Base-by-base conservation (phyloP, 1,284 basidiomycete species). In the Porodaedalea pini region DNA sequence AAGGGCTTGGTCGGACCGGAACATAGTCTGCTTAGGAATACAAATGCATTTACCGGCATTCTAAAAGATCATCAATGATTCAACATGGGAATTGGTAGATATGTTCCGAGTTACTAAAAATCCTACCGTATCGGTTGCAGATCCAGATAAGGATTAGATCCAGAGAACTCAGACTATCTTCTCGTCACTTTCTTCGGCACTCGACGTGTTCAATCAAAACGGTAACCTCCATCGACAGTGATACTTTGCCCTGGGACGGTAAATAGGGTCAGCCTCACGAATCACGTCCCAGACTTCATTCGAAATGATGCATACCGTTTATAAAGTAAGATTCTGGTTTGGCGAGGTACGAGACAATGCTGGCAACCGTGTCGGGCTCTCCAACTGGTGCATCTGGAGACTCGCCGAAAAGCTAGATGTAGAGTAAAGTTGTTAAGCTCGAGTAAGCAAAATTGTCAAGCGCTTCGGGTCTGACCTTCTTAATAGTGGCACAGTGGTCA, bases 291-390 rank as follows among this genome's bases (percentile, higher is more conserved):
- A 11, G 10, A 31, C 10, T 6, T 27, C 13, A 29, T 27, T 6
- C 27, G 5, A 29, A 15, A 31, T 29, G 25, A 11, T 3, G 31
- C 41, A 2, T 29, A 31, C 52, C 52, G 7, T 37, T 54, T 39
- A 54, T 51, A 25, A 57, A 57, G n/a, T 51, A 34, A 8, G 56
- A 36, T 19, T 57, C 56, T 21, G 56, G 56, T 21, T 51, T 57
- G 37, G 23, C 44, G 10, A 57, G 13, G 36, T 51, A 57, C 2
- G 56, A 51, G 19, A 57, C 56, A 19, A 57, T 44, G 31, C 50
- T 51, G 4, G 56, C 56, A 27, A 57, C 29, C 10, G 29, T n/a
- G 21, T 51, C 56, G 4, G 56, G 44, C 10, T 40, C 43, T 6
- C 31, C 44, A 8, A 32, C 34, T 17, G 44, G 44, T 17, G 32